These are phyloP conservation scores for Lipomyces sp. DNA, from an alignment of 805 yeast genomes.

Conservation along the genomic window DNA sequence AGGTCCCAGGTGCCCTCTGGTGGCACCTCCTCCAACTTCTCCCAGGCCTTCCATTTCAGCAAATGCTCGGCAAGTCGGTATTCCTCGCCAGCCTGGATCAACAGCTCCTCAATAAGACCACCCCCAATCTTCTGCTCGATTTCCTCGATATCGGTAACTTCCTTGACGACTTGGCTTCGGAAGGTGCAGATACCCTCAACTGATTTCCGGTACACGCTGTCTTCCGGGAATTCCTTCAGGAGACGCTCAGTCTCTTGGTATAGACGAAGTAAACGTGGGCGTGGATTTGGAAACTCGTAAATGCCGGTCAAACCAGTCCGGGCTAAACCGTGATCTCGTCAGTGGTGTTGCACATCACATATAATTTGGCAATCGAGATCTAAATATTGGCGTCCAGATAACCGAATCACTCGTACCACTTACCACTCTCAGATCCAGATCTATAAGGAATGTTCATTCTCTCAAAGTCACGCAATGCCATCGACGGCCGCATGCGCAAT, in stretches of 20 bases:
- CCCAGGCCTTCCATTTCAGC: conserved; percentile 77
- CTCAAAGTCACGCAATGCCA: conserved; percentile 5
- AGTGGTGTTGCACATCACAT: background rate
- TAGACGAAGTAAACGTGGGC: conserved; percentile 73
- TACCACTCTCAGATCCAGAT: conserved; percentile 6
- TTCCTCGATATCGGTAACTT: conserved; percentile 61
- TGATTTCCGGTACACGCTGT: conserved; percentile 76
- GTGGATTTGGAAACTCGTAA: conserved; percentile 79
- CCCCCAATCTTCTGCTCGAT: conserved; percentile 78
- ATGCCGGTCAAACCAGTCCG: conserved; percentile 78
- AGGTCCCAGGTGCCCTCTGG: conserved; percentile 83
- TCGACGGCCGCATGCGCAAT: conserved; percentile 16
- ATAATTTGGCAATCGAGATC: background rate
- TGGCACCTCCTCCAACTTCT: conserved; percentile 78
- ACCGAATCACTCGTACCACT: background rate
- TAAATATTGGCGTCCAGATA: background rate
- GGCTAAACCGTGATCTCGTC: background rate
- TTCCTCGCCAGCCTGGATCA: conserved; percentile 84
- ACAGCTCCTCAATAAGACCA: conserved; percentile 81
- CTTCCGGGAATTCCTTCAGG: conserved; percentile 67
- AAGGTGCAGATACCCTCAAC: conserved; percentile 72
- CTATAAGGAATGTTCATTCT: conserved; percentile 13
- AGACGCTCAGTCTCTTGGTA: conserved; percentile 70
- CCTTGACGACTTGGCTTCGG: conserved; percentile 69
- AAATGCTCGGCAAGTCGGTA: conserved; percentile 66